These are phyloP conservation scores for Fusarium buharicum DNA, from an alignment of 2,329 filamentous ascomycete genomes.

Conservation along the genomic window DNA sequence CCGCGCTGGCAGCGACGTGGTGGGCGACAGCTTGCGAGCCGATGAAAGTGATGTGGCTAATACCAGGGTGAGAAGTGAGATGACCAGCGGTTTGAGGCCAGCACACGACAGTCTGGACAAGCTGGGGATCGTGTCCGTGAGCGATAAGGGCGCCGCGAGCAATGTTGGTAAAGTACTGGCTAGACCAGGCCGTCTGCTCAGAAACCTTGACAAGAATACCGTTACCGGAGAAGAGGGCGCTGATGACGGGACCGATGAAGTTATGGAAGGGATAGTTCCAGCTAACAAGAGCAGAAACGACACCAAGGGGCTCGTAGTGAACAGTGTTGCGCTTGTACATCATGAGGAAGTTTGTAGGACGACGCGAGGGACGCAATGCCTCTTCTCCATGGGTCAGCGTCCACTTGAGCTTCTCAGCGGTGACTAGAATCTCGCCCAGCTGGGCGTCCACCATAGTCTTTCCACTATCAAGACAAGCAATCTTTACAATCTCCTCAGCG, in stretches of 20 bases:
- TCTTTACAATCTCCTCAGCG: slow-evolving; percentile 84
- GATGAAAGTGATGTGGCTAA: slow-evolving; percentile 95
- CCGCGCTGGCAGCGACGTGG: slow-evolving; percentile 86
- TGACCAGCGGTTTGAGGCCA: slow-evolving; percentile 85
- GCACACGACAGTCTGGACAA: slow-evolving; percentile 87
- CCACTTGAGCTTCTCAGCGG: slow-evolving; percentile 93
- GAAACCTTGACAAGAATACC: slow-evolving; percentile 93
- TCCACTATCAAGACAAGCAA: slow-evolving; percentile 90
- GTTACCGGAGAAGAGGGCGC: slow-evolving; percentile 90
- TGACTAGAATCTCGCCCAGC: slow-evolving; percentile 94
- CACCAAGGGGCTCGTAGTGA: slow-evolving; percentile 89
- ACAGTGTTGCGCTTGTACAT: slow-evolving; percentile 94
- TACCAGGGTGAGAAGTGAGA: slow-evolving; percentile 84
- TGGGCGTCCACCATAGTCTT: slow-evolving; percentile 96
- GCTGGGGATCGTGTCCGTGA: slow-evolving; percentile 82
- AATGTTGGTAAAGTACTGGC: slow-evolving; percentile 82
- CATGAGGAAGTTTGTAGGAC: slow-evolving; percentile 93
- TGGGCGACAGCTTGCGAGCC: slow-evolving; percentile 88
- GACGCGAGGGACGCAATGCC: slow-evolving; percentile 74
- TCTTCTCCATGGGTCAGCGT: slow-evolving; percentile 90
- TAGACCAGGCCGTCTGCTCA: slow-evolving; percentile 95
- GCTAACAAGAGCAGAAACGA: slow-evolving; percentile 90
- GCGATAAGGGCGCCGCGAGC: slow-evolving; percentile 80
- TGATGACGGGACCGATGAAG: slow-evolving; percentile 89
- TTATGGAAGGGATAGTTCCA: slow-evolving; percentile 99